Evolutionary conservation across 2,329 filamentous ascomycete genomes (phyloP), one percentile per base, ranked within the genome.

Genomic region (Coleophoma eucalyptorum): DNA sequence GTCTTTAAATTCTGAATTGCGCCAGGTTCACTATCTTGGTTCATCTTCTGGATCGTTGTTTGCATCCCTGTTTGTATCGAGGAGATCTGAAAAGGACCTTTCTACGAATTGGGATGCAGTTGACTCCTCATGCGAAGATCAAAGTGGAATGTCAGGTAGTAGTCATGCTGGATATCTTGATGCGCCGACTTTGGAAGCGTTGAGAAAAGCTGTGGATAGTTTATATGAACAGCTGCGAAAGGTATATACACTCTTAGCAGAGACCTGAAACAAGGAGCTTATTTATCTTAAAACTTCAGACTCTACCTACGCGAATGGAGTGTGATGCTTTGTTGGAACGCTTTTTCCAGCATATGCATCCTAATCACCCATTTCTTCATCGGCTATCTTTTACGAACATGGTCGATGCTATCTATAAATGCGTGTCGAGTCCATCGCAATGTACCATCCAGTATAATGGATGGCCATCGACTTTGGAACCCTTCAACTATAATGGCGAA

Each of bases 11-110:
- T 67, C 68, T 0, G 68, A 72, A 46, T 66, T 66, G 1, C 58
- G 61, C n/a, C 68, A 70, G 32, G 62, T 61, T 37, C 67, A 70
- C 42, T 70, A 70, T 47, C 59, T 69, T 3, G 68, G 68, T 4
- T 69, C 69, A 1, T 70, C 67, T 2, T 70, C 68, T 2, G 69
- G 68, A 0, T 58, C 67, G 1, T 54, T 71, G 0, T 69, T 71
- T 50, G 63, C 67, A 13, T 21, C 48, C 16, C 38, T 53, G 3
- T n/a, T 52, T 15, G 33, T 34, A 16, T n/a, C 46, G 7, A 41
- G 18, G 19, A 42, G 15, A n/a, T 40, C 37, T 3, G n/a, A n/a
- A 46, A 13, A n/a, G 16, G 3, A 10, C 43, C n/a, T n/a, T n/a
- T n/a, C n/a, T n/a, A n/a, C n/a, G n/a, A n/a, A n/a, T n/a, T n/a